Conservation (phyloP, 2,329 filamentous ascomycete genomes). For the Leptodontidium sp. region DNA sequence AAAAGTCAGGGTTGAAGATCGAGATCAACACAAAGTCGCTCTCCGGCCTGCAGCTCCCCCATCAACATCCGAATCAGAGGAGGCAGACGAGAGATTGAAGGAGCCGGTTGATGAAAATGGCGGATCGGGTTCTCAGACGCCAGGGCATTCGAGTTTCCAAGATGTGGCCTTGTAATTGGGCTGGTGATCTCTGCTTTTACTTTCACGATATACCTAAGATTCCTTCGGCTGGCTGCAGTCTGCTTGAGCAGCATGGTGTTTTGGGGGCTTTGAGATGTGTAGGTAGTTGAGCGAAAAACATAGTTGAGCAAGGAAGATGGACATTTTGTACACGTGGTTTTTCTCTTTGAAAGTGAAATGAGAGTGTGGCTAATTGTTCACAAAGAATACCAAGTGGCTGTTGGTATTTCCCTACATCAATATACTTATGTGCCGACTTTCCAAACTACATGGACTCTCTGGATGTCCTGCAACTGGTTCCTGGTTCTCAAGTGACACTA, state of each 20-base stretch:
- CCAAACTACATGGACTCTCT: neutral
- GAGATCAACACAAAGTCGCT: constrained; percentile 61
- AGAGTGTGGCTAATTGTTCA: neutral
- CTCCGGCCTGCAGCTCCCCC: constrained; percentile 52
- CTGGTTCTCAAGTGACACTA: neutral
- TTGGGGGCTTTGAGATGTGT: constrained; percentile 12
- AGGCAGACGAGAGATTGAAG: constrained; percentile 46
- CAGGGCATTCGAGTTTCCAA: constrained; percentile 67
- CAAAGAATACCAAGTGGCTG: neutral
- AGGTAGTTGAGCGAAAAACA: constrained; percentile 20
- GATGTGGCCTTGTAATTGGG: constrained; percentile 63
- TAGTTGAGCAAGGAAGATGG: neutral
- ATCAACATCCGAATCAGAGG: constrained; percentile 42
- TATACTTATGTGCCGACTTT: neutral
- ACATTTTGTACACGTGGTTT: neutral
- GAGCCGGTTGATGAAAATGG: constrained; percentile 49
- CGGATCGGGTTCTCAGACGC: constrained; percentile 52
- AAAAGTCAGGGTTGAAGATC: constrained; percentile 64
- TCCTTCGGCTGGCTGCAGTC: constrained; percentile 25
- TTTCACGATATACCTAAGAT: constrained; percentile 36
- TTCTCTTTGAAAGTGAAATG: neutral
- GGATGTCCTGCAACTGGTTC: too few relatives aligned
- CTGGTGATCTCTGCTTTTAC: constrained; percentile 14
- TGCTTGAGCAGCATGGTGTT: constrained; percentile 28
- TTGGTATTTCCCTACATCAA: neutral